Evolutionary conservation across 2,329 filamentous ascomycete genomes (phyloP).

Genomic region (Aspergillus intermedius): DNA sequence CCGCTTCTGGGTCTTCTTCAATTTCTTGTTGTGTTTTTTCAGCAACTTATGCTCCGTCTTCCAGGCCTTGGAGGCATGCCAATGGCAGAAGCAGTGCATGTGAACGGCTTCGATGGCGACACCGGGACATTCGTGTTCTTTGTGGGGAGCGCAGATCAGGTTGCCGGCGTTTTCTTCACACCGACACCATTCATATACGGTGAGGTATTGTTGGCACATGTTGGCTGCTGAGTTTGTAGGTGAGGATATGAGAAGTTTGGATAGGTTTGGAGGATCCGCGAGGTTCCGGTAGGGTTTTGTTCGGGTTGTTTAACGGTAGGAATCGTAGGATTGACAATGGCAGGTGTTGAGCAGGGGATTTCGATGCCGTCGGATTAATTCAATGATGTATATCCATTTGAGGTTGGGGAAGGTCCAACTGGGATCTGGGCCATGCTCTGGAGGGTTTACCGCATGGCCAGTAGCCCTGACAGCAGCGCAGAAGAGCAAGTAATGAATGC

Average conservation of each 20-base stretch:
- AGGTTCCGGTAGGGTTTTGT: background rate
- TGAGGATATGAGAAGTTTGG: background rate
- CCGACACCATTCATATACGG: conserved; percentile 33
- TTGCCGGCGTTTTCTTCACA: conserved; percentile 32
- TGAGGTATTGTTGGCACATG: conserved; percentile 35
- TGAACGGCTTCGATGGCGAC: conserved; percentile 30
- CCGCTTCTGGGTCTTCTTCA: conserved; percentile 6
- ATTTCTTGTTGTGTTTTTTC: conserved; percentile 16
- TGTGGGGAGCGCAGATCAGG: conserved; percentile 21
- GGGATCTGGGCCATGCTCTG: no score
- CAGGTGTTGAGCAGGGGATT: no score
- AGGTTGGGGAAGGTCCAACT: no score
- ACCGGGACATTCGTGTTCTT: conserved; percentile 23
- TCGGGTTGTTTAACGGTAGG: background rate
- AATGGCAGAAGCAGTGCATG: conserved; percentile 35
- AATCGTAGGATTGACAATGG: background rate
- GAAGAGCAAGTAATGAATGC: no score
- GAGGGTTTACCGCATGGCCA: no score
- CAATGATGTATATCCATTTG: no score
- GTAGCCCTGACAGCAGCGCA: no score
- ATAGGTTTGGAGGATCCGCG: background rate
- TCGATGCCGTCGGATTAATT: no score
- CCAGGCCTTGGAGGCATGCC: conserved; percentile 28
- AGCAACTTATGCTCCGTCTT: conserved; percentile 25
- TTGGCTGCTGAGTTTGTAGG: background rate